Percentiles rank a stretch among this genome's conserved stretches.
These are phyloP conservation scores for Asclepias syriaca DNA, from an alignment of 257 asterid genomes.

Conservation along the genomic window DNA sequence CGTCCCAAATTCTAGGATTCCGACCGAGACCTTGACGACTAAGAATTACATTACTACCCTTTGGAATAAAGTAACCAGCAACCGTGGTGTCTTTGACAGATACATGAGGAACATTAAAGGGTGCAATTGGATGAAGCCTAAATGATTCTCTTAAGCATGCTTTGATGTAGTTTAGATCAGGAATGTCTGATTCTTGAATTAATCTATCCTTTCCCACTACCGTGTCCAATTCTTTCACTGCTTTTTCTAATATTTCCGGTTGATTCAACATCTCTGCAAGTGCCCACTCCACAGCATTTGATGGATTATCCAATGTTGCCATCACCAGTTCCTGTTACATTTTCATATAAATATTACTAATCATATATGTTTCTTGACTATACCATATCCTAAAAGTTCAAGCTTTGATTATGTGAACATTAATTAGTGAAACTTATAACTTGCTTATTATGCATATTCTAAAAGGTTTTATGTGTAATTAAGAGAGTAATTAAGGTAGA, in stretches of 20 bases:
- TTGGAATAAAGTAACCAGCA: slow-evolving; percentile 15
- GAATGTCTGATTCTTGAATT: slow-evolving; percentile 19
- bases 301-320: slow-evolving; percentile 5
- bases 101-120: slow-evolving; percentile 17
- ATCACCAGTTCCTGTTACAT: not conserved
- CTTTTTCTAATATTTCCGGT: slow-evolving; percentile 6
- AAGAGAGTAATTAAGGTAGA: too few species aligned
- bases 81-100: not conserved
- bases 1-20: not conserved
- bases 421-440: too few species aligned
- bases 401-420: too few species aligned
- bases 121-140: slow-evolving; percentile 15
- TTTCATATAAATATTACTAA: too few species aligned
- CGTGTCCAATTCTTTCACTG: slow-evolving; percentile 4
- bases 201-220: slow-evolving; percentile 16
- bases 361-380: too few species aligned
- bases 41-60: not conserved
- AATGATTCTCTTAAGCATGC: slow-evolving; percentile 18
- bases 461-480: too few species aligned
- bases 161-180: slow-evolving; percentile 12
- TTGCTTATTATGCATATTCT: too few species aligned
- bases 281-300: slow-evolving; percentile 10
- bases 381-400: too few species aligned
- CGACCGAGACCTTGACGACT: slow-evolving; percentile 1
- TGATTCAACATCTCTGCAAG: slow-evolving; percentile 14